Percentiles rank a stretch among this genome's conserved stretches.
phyloP scores from a whole-genome alignment of 192 early-diverging fungal species.

The Entomortierella parvispora region DNA sequence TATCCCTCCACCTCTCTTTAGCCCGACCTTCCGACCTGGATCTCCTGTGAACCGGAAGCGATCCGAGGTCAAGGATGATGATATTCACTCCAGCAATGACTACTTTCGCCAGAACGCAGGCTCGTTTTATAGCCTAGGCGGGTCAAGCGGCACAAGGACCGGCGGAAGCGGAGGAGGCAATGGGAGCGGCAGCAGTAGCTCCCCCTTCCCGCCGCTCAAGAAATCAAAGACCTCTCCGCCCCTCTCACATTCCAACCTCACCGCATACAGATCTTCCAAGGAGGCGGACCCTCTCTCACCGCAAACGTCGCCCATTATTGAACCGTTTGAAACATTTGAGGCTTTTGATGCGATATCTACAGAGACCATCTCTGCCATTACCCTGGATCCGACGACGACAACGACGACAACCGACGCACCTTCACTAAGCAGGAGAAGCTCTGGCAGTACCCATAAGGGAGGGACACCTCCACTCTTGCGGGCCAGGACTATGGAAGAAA shows the following conservation, averaged over 20 bases:
- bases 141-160: background rate
- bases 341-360: background rate
- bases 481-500: constrained; percentile 29
- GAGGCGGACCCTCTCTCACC: constrained; percentile 14
- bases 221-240: constrained; percentile 34
- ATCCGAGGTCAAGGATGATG: constrained; percentile 25
- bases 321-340: constrained; percentile 6
- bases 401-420: too few relatives aligned
- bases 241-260: constrained; percentile 25
- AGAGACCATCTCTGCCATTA: background rate
- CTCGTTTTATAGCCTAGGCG: background rate
- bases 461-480: background rate
- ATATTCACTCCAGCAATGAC: background rate
- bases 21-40: background rate
- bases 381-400: background rate
- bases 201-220: constrained; percentile 35
- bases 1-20: background rate
- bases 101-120: background rate
- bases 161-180: background rate
- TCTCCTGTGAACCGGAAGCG: constrained; percentile 46
- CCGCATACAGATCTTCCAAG: constrained; percentile 30
- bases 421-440: background rate
- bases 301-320: constrained; percentile 24
- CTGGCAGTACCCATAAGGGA: background rate
- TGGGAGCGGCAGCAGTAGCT: constrained; percentile 1